These are phyloP conservation scores for Allantophomopsis lycopodina DNA, from an alignment of 2,329 filamentous ascomycete species.

Conservation along the genomic window DNA sequence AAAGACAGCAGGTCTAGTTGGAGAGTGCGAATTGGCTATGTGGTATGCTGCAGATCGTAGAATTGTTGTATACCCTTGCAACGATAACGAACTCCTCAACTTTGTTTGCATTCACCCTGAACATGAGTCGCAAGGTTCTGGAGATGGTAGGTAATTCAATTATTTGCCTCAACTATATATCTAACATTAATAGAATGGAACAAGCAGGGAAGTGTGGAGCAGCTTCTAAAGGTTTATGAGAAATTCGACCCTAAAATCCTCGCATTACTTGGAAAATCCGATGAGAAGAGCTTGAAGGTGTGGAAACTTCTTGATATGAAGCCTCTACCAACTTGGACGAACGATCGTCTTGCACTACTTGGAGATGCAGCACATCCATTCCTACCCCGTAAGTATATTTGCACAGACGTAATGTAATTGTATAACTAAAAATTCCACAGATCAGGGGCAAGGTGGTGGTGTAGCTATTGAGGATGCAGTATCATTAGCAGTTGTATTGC, in stretches of 20 bases:
- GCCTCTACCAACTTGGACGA: slow-evolving; percentile 37
- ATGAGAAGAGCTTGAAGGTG: slow-evolving; percentile 31
- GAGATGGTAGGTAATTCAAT: slow-evolving; percentile 10
- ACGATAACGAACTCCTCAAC: slow-evolving; percentile 28
- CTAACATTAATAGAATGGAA: slow-evolving; percentile 18
- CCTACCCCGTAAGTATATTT: slow-evolving; percentile 33
- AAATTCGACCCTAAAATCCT: slow-evolving; percentile 27
- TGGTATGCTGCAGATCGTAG: slow-evolving; percentile 28
- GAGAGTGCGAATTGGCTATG: slow-evolving; percentile 18
- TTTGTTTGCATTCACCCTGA: slow-evolving; percentile 38
- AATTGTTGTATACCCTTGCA: slow-evolving; percentile 32
- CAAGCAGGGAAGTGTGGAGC: slow-evolving; percentile 19
- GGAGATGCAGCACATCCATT: slow-evolving; percentile 61
- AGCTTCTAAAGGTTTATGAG: slow-evolving; percentile 24
- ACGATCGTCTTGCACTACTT: slow-evolving; percentile 38
- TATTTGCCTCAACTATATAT: no score
- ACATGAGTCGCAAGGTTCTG: slow-evolving; percentile 20
- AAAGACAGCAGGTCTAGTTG: slow-evolving; percentile 18
- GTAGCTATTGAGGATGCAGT: slow-evolving; percentile 56
- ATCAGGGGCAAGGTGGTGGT: slow-evolving; percentile 47
- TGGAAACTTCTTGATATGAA: slow-evolving; percentile 53
- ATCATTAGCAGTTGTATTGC: slow-evolving; percentile 40
- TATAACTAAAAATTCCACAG: slow-evolving; percentile 3
- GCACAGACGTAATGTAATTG: slow-evolving; percentile 8
- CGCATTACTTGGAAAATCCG: slow-evolving; percentile 26